These are phyloP conservation scores for Monosporozyma aquatica DNA, from an alignment of 805 yeast genomes.

Conservation along the genomic window DNA sequence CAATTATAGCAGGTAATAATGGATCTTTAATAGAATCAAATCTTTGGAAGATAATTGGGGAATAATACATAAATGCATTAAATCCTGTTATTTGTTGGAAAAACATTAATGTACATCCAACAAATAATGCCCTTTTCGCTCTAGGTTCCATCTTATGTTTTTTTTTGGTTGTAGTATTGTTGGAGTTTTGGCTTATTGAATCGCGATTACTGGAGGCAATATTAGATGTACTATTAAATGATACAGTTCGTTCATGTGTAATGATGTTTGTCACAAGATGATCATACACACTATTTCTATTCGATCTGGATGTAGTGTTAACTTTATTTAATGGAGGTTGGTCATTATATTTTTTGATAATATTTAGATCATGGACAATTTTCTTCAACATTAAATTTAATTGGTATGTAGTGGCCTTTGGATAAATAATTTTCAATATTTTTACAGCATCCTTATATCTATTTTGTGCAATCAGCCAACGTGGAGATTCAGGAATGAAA, in stretches of 20 bases:
- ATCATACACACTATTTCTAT: background rate
- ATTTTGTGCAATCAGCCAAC: constrained; percentile 34
- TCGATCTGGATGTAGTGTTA: background rate
- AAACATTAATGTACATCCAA: constrained; percentile 44
- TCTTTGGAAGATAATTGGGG: constrained; percentile 46
- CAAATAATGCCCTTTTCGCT: constrained; percentile 35
- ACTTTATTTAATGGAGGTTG: constrained; percentile 3
- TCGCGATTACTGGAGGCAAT: background rate
- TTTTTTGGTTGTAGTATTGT: background rate
- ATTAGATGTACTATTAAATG: background rate
- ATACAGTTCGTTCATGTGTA: background rate
- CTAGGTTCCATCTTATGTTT: constrained; percentile 23
- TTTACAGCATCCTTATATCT: constrained; percentile 31
- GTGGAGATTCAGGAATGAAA: constrained; percentile 45
- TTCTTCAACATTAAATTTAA: constrained; percentile 38
- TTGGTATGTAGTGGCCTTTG: constrained; percentile 36
- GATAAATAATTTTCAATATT: constrained; percentile 38
- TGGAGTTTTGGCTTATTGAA: constrained; percentile 1
- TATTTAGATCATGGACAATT: constrained; percentile 38
- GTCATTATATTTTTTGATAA: constrained; percentile 27
- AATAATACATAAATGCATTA: constrained; percentile 55
- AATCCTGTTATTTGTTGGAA: constrained; percentile 56
- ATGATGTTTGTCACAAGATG: background rate
- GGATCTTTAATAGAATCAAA: constrained; percentile 42
- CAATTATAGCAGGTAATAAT: constrained; percentile 44